Base-by-base conservation (phyloP, 129 eudicot genomes). In the Apium graveolens region DNA sequence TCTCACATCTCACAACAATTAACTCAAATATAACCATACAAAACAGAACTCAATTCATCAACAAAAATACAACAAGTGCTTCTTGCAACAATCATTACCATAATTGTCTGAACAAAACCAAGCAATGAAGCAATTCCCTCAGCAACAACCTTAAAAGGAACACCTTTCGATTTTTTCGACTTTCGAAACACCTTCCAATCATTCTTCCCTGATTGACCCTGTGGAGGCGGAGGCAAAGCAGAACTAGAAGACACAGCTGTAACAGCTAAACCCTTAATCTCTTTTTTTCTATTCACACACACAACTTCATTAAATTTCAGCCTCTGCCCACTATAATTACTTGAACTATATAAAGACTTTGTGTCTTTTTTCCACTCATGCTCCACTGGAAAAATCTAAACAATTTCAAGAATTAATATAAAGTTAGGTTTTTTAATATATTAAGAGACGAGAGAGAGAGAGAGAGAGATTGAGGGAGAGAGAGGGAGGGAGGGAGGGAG, bases 181-280 rank as follows among this genome's bases (percentile, higher is more conserved):
- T 90, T 82, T 77, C 55, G 77, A 70, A 86, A 94, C 76, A 84
- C 96, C 80, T 82, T 85, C 81, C 96, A 81, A 41, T 87, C 46
- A 75, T 86, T 76, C 17, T 86, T 83, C 39, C 85, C 74, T 48
- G 90, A 81, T 38, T 89, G 65, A 3, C 87, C 81, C 2, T 9
- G 13, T 24, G 65, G 31, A 7, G 63, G 62, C 20, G 63, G 63
- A 24, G 65, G 65, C 35, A 77, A 78, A 45, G 85, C 51, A 0
- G 93, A 44, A 78, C 87, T 70, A 38, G 89, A 20, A 71, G 18
- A 21, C 31, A 20, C 80, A 46, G 88, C 91, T 12, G 60, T 81
- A 14, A 81, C 78, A 29, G 31, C 63, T 0, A 84, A 80, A 4
- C 80, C 55, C 62, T 55, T 87, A 66, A 86, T 73, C 43, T 57